Base-by-base conservation (phyloP, 2,329 filamentous ascomycete species). In the Trichophyton rubrum region DNA sequence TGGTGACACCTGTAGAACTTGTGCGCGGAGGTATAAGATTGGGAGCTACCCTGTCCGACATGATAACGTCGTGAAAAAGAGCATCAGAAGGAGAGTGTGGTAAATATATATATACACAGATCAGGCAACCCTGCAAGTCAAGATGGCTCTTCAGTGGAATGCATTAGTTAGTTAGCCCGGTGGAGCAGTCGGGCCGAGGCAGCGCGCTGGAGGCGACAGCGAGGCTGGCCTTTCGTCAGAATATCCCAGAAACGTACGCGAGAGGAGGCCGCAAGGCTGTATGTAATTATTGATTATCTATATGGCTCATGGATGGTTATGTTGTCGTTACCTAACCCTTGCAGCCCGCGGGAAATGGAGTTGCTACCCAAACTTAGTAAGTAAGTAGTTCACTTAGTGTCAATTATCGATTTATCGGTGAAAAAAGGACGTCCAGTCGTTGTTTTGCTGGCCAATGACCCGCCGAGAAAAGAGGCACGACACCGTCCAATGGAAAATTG, bases 1-100 rank as follows among this genome's bases (percentile, higher is more conserved):
- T 78, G 22, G 68, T 65, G 64, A 79, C 77, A 64, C 79, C 78
- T 61, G 82, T 84, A 0, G 86, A 88, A 60, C 87, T 90, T 53
- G 85, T 89, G 64, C 88, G 82, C 2, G 85, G 85, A 20, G 88
- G 87, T 60, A 90, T 89, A 41, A 80, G 79, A 71, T 83, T 85
- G 11, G 64, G 64, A n/a, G 80, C 51, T 55, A 55, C 51, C n/a
- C 51, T 55, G 27, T 38, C 27, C 27, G 51, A 55, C 51, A 55
- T 55, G 11, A 17, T 55, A 33, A 9, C n/a, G 27, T 17, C 40
- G 5, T 55, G 20, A 13, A 55, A 38, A 33, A 24, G 7, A 51
- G 27, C 51, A 35, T n/a, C 51, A 20, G 20, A 27, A 35, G 51
- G 30, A 27, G 3, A 17, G 40, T 38, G 40, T 17, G 40, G 15